These are phyloP conservation scores for Suhomyces maxii DNA, from an alignment of 1,139 yeast genomes.

Conservation along the genomic window DNA sequence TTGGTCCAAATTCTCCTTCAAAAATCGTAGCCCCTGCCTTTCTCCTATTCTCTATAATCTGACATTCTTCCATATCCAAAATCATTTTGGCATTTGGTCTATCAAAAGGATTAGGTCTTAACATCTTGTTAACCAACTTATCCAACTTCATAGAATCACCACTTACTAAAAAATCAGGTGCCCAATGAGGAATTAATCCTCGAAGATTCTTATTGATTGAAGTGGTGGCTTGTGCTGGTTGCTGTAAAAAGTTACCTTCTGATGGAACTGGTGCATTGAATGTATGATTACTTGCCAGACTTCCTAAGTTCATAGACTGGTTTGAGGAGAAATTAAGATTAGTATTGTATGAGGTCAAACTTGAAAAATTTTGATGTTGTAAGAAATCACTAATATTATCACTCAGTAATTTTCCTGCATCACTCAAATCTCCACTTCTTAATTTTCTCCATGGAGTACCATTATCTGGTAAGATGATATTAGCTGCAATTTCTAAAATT, in stretches of 20 bases:
- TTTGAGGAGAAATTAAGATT: constrained; percentile 12
- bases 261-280: constrained; percentile 11
- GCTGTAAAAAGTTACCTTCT: constrained; percentile 12
- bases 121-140: constrained; percentile 81
- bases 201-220: constrained; percentile 13
- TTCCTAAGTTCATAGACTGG: constrained; percentile 10
- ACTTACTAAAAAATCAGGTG: constrained; percentile 78
- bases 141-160: constrained; percentile 72
- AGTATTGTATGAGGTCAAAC: constrained; percentile 35
- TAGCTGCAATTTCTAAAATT: constrained; percentile 94
- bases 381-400: constrained; percentile 50
- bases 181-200: constrained; percentile 66
- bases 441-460: constrained; percentile 97
- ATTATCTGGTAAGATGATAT: constrained; percentile 90
- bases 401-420: constrained; percentile 83
- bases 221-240: constrained; percentile 8
- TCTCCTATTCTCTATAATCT: constrained; percentile 75
- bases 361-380: constrained; percentile 40
- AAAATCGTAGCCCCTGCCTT: constrained; percentile 94
- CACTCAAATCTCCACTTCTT: constrained; percentile 92
- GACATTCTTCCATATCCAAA: constrained; percentile 68
- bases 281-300: constrained; percentile 9
- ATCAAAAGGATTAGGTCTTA: constrained; percentile 78
- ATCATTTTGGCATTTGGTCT: constrained; percentile 79
- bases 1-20: constrained; percentile 95